phyloP scores from a whole-genome alignment of 106 monocot species.

The Posidonia australis region DNA sequence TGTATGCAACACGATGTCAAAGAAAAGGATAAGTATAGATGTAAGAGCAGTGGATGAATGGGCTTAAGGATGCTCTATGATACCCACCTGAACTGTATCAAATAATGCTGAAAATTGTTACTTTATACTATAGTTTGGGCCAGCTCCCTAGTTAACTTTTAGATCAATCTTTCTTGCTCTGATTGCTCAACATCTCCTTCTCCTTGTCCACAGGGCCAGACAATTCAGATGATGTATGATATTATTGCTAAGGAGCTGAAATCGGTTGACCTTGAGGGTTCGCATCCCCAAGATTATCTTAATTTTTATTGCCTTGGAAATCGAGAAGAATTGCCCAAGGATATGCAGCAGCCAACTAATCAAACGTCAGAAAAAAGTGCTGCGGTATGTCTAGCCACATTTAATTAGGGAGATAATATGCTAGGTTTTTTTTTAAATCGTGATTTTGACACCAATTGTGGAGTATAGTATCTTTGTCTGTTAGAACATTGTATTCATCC shows the following conservation, averaged over 20 bases:
- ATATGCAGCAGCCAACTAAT: neutral
- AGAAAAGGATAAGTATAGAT: no score
- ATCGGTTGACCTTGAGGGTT: slow-evolving; percentile 14
- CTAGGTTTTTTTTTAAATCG: no score
- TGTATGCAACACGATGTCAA: no score
- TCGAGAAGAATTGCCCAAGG: slow-evolving; percentile 27
- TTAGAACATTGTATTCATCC: no score
- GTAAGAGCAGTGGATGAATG: no score
- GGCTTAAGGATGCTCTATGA: no score
- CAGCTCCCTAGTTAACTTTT: neutral
- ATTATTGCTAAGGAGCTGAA: slow-evolving; percentile 35
- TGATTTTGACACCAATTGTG: no score
- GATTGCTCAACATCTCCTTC: neutral
- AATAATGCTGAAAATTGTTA: no score
- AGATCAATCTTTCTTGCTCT: neutral
- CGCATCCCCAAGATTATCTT: slow-evolving; percentile 56
- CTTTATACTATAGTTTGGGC: no score
- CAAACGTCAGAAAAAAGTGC: slow-evolving; percentile 17
- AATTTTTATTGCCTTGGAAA: slow-evolving; percentile 71
- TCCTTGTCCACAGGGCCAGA: slow-evolving; percentile 23
- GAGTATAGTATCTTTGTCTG: no score
- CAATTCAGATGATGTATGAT: slow-evolving; percentile 55
- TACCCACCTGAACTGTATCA: no score
- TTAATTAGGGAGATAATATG: no score
- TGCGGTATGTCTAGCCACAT: slow-evolving; percentile 1